Evolutionary conservation across 1,139 yeast genomes (phyloP), one percentile per base, ranked within the genome.

Genomic region (Blastobotrys persicus): DNA sequence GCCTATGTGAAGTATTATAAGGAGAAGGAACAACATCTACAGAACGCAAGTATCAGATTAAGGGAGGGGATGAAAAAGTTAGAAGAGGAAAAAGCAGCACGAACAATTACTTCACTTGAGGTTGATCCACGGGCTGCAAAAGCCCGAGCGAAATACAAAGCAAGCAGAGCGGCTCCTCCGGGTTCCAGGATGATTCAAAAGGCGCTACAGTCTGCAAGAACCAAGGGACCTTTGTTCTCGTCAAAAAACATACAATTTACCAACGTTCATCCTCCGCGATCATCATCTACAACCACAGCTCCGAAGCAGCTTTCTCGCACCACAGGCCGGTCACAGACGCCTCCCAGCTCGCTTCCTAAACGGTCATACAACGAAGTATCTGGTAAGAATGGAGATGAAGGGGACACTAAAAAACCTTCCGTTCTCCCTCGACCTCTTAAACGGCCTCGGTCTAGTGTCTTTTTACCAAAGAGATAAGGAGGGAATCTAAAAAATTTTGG

Each of bases 161-260:
- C 46, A 19, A 31, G 49, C 12, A 44, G 34, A 12, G 40, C 46
- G 2, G 56, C 55, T 2, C 54, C 56, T 4, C 34, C 61, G 4
- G 60, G 62, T 2, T 59, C 63, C 2, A 44, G 52, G 31, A 31
- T 60, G 38, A 56, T 60, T 32, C 56, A 57, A 17, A 56, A 49
- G 48, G 62, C 60, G 2, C 37, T 52, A 14, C 52, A 51, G 16
- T 45, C 50, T 19, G 61, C 61, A 4, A 28, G 45, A 17, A 23
- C 37, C 18, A 52, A 55, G 44, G 64, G 64, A 3, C 58, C 63
- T n/a, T 48, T 60, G 23, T 61, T 61, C 35, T 57, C 63, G 3
- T 20, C 53, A 14, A 51, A 51, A 37, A 60, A 62, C 41, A 53
- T 60, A 18, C 55, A 51, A 17, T 61, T 61, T 45, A 53, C 51